Evolutionary conservation across 2,329 filamentous ascomycete genomes (phyloP), one percentile per base, ranked within the genome.

Genomic region (Ascochyta lentis): DNA sequence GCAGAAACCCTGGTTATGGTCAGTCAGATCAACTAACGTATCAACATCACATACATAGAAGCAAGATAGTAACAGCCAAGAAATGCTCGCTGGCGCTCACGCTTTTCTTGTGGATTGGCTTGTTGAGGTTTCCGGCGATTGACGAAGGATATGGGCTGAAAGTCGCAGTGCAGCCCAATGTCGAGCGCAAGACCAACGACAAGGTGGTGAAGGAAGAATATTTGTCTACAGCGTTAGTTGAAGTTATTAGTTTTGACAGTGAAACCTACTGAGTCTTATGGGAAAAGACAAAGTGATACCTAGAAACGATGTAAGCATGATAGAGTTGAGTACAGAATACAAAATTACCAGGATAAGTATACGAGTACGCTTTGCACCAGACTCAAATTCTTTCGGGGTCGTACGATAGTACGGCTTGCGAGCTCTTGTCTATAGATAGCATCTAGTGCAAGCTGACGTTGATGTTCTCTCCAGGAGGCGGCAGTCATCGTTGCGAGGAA

Each of bases 271-370:
- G 70, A 7, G 71, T 73, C 41, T 73, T 72, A 51, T 74, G 71
- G 40, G 68, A 72, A 34, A 73, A 73, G 0, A 72, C 59, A 27
- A 71, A 75, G 34, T 74, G 71, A 37, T 75, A 74, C 67, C 70
- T 74, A 37, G 16, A 3, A 3, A 1, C 9, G 1, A 2, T 19
- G 16, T 67, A 2, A 64, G 61, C 49, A 10, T 23, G 10, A 4
- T 4, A 38, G 33, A 6, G 10, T 44, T 5, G 3, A 8, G 29
- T 3, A 22, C 12, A 34, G n/a, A 23, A 8, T 29, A 19, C 7
- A 23, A n/a, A 40, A 58, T 22, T 51, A 72, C 72, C 71, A 73
- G 12, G 70, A 70, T 0, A 74, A 51, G 45, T 75, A 75, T 1
- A 75, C 67, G 6, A 74, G 59, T 4, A 73, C 56, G 44, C 72